These are phyloP conservation scores for Solanum lycopersicoides DNA, from an alignment of 257 asterid species.

Conservation along the genomic window DNA sequence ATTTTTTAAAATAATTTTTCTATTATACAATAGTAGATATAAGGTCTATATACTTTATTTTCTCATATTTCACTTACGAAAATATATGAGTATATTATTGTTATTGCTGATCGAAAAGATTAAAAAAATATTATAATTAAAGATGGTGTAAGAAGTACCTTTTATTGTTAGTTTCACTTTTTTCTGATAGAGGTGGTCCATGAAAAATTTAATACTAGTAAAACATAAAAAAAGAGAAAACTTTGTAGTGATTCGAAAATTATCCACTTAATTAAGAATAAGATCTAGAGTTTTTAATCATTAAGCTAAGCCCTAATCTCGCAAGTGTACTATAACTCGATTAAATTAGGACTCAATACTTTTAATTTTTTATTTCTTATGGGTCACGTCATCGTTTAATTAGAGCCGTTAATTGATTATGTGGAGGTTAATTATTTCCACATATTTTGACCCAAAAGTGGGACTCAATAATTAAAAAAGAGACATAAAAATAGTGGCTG, in stretches of 20 bases:
- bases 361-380: background rate
- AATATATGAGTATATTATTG: background rate
- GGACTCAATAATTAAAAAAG: background rate
- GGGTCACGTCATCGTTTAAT: background rate
- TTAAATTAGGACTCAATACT: background rate
- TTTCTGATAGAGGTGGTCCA: background rate
- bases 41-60: too few relatives aligned
- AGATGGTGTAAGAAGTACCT: background rate
- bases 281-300: background rate
- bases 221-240: background rate
- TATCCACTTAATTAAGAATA: too few relatives aligned
- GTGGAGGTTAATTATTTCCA: slow-evolving; percentile 2
- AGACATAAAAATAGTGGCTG: background rate
- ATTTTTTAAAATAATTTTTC: too few relatives aligned
- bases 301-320: background rate
- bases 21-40: too few relatives aligned
- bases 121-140: background rate
- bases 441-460: background rate
- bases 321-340: background rate
- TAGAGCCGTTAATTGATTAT: background rate
- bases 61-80: background rate
- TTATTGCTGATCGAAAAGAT: too few relatives aligned
- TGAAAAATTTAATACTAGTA: background rate
- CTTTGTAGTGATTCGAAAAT: background rate
- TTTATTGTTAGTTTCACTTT: background rate